Evolutionary conservation across 2,329 filamentous ascomycete species (phyloP).

Genomic region (Aspergillus alliaceus): DNA sequence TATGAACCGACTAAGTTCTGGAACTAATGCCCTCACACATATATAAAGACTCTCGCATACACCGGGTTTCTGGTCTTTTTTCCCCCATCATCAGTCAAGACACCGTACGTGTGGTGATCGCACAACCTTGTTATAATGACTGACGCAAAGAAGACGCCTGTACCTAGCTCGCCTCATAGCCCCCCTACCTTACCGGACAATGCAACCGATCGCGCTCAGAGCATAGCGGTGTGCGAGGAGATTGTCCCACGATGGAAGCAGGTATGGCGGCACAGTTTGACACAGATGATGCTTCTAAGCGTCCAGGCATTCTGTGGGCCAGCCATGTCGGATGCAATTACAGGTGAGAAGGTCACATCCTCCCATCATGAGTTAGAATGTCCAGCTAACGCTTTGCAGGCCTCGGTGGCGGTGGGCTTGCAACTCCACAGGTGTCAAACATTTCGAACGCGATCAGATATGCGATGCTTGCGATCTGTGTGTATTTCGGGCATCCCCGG

Average conservation of each 20-base stretch:
- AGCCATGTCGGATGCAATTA: constrained; percentile 43
- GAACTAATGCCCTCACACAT: background rate
- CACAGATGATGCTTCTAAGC: constrained; percentile 51
- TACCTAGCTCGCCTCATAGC: background rate
- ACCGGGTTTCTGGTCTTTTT: background rate
- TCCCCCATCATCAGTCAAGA: background rate
- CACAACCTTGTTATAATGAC: background rate
- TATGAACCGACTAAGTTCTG: background rate
- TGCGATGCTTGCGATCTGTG: constrained; percentile 30
- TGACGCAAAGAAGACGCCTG: background rate
- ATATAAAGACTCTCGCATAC: background rate
- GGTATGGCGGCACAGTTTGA: constrained; percentile 49
- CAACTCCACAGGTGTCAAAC: constrained; percentile 46
- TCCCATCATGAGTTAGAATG: background rate
- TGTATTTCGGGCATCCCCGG: background rate
- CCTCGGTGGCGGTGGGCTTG: constrained; percentile 48
- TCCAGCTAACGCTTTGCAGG: constrained; percentile 19
- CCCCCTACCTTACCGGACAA: background rate
- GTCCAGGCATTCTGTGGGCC: constrained; percentile 48
- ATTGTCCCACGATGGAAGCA: constrained; percentile 44
- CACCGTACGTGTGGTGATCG: background rate
- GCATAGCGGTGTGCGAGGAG: constrained; percentile 27
- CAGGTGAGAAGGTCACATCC: constrained; percentile 26
- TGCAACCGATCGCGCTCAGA: constrained; percentile 14
- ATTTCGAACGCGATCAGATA: constrained; percentile 37